phyloP scores from a whole-genome alignment of 176 grass and related monocot genomes.

The Miscanthus lutarioriparius region DNA sequence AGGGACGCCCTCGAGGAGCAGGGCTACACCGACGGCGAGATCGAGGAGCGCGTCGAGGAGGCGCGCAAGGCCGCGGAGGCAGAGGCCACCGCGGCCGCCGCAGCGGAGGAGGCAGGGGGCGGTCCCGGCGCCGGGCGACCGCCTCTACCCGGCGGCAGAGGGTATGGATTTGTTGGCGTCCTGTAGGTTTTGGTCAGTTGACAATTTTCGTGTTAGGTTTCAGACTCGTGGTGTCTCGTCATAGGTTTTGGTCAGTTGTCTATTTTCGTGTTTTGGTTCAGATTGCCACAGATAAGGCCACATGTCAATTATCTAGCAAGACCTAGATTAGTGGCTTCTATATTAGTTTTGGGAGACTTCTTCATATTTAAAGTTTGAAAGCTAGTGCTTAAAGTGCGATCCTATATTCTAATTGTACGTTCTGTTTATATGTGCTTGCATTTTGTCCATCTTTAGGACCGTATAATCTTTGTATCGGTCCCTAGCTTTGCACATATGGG shows the following conservation, averaged over 20 bases:
- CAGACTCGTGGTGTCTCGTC: not conserved
- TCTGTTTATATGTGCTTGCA: not conserved
- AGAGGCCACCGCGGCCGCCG: slow-evolving; percentile 40
- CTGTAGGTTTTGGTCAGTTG: not conserved
- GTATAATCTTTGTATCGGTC: not conserved
- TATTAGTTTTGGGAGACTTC: not conserved
- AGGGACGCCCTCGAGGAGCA: slow-evolving; percentile 84
- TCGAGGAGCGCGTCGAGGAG: slow-evolving; percentile 67
- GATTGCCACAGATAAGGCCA: not conserved
- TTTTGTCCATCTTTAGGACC: not conserved
- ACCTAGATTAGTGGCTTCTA: not conserved
- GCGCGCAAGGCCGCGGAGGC: slow-evolving; percentile 51
- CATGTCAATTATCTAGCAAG: not conserved
- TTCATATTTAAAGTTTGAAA: not conserved
- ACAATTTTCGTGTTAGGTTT: too few species aligned
- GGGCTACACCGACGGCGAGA: slow-evolving; percentile 88
- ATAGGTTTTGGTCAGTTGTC: not conserved
- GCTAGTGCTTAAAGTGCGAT: not conserved
- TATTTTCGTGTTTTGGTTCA: not conserved
- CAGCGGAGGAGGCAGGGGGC: not conserved
- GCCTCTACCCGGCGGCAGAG: slow-evolving; percentile 36
- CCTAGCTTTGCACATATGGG: not conserved
- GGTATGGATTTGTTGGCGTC: slow-evolving; percentile 30
- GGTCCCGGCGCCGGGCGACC: not conserved
- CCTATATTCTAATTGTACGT: not conserved